These are phyloP conservation scores for Tremella fuciformis DNA, from an alignment of 768 basidiomycete genomes.

Conservation along the genomic window DNA sequence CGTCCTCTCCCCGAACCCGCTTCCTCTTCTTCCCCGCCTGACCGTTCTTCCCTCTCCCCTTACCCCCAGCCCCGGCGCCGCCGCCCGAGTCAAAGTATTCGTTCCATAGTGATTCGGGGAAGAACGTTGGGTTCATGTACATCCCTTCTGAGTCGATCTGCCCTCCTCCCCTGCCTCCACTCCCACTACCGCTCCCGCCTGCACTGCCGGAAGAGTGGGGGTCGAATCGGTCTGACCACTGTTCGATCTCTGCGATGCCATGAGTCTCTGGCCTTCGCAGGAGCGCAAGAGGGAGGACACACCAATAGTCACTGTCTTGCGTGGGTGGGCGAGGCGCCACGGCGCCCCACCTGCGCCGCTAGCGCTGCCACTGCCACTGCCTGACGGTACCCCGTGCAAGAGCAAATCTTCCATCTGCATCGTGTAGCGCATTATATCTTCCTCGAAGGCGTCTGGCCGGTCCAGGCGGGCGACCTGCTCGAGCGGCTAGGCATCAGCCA, in stretches of 20 bases:
- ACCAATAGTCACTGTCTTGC: slow-evolving; percentile 43
- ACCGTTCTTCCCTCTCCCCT: background rate
- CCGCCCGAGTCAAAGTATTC: slow-evolving; percentile 27
- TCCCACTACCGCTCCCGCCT: background rate
- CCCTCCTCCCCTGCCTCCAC: slow-evolving; percentile 6
- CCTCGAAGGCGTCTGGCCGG: slow-evolving; percentile 25
- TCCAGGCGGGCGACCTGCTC: slow-evolving; percentile 26
- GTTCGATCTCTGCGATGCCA: slow-evolving; percentile 37
- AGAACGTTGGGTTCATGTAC: slow-evolving; percentile 31
- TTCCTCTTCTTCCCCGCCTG: slow-evolving; percentile 18
- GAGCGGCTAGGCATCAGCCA: slow-evolving; percentile 25
- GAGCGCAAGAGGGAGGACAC: slow-evolving; percentile 8
- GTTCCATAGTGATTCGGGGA: slow-evolving; percentile 39
- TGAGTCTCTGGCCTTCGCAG: background rate
- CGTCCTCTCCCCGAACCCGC: background rate
- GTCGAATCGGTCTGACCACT: slow-evolving; percentile 34
- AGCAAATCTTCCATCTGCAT: slow-evolving; percentile 25
- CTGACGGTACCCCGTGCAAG: too few species aligned
- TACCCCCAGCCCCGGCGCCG: background rate
- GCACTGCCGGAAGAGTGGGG: background rate
- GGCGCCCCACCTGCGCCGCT: slow-evolving; percentile 13
- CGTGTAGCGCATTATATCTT: slow-evolving; percentile 20
- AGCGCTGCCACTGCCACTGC: too few species aligned
- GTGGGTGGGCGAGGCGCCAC: slow-evolving; percentile 33
- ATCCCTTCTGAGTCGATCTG: slow-evolving; percentile 25